Base-by-base conservation (phyloP, 495 filamentous ascomycete genomes). In the Opeltia flavorubescens region DNA sequence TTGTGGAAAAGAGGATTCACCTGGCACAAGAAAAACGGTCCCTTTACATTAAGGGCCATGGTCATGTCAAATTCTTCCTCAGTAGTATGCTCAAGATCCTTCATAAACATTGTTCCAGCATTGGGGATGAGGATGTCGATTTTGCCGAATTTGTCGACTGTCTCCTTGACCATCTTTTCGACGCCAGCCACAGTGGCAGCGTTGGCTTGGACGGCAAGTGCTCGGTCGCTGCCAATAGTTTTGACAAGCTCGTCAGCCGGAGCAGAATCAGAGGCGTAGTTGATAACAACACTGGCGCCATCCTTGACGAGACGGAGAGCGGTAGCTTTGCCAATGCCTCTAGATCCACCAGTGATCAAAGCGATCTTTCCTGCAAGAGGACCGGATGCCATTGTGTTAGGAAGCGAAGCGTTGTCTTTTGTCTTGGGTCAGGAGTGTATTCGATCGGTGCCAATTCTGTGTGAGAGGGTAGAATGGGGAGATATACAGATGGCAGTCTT, bases 71-170 rank as follows among this genome's bases (percentile, higher is more conserved):
- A 88, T 45, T 72, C 68, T 15, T 57, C 67, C 49, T 81, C 78
- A 3, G 66, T 82, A 9, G 71, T 73, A 25, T 60, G 52, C n/a
- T 71, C 69, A 21, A 86, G 63, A 50, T 70, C 67, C 31, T 58
- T 70, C 60, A 76, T 68, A 9, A 60, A 60, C 55, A 80, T 55
- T 1, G 74, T 49, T 0, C 68, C 81, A 0, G 80, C 80, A 48
- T 80, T 82, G 5, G 75, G 59, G 20, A 86, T 66, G 0, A 86
- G 50, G 33, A 83, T 68, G 60, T 87, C 83, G 49, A 86, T 72
- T 46, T 62, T 68, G 34, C 63, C 65, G 33, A 67, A 74, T 21
- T 56, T 61, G 18, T 64, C 58, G 7, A 75, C 62, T 1, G 69
- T 63, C 33, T 59, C 46, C n/a, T 67, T 55, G 15, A 74, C 65